Percentiles rank a stretch among this genome's conserved stretches.
phyloP scores from a whole-genome alignment of 2,329 filamentous ascomycete species.

The Penicillium decumbens region DNA sequence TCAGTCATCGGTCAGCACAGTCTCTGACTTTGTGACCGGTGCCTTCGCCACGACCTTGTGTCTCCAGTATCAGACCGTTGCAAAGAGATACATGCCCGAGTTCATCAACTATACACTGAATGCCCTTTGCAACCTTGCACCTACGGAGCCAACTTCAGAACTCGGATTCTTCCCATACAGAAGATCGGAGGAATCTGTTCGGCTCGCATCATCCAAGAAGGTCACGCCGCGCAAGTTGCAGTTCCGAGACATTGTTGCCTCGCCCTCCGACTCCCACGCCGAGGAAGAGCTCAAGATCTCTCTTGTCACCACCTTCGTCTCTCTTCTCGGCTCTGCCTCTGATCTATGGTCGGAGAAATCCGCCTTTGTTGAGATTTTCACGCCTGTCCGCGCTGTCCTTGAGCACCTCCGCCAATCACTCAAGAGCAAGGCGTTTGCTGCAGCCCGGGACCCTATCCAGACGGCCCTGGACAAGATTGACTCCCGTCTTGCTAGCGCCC shows the following conservation, averaged over 20 bases:
- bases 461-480: constrained; percentile 33
- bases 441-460: constrained; percentile 28
- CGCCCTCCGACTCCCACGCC: constrained; percentile 18
- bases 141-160: constrained; percentile 45
- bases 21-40: constrained; percentile 67
- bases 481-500: constrained; percentile 54
- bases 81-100: constrained; percentile 87
- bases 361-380: constrained; percentile 75
- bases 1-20: constrained; percentile 62
- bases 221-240: constrained; percentile 50
- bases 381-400: constrained; percentile 57
- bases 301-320: constrained; percentile 58
- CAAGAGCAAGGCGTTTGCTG: constrained; percentile 48
- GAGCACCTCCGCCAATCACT: constrained; percentile 57
- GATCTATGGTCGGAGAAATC: constrained; percentile 69
- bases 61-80: constrained; percentile 74
- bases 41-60: constrained; percentile 73
- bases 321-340: constrained; percentile 63
- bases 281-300: constrained; percentile 52
- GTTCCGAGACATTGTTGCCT: constrained; percentile 53
- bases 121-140: constrained; percentile 64
- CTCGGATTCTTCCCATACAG: constrained; percentile 60
- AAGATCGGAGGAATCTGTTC: constrained; percentile 49
- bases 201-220: constrained; percentile 42
- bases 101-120: constrained; percentile 76